Evolutionary conservation across 208 protist genomes (phyloP).

Genomic region (Leishmania braziliensis): DNA sequence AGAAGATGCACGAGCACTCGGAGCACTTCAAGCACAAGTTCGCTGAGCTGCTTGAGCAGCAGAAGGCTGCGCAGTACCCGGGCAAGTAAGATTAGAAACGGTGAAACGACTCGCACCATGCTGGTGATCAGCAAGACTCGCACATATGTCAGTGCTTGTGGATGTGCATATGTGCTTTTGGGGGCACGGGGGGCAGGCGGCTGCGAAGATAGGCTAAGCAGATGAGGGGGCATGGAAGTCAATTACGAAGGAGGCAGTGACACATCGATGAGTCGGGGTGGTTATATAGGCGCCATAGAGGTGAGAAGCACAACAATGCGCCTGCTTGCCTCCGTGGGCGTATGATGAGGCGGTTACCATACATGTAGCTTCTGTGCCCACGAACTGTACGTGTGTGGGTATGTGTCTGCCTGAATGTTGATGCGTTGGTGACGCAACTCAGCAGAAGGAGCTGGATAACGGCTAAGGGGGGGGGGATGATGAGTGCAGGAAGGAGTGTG

Average conservation of each 20-base stretch:
- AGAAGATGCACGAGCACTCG: constrained; percentile 93
- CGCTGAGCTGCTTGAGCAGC: constrained; percentile 89
- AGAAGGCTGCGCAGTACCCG: constrained; percentile 92
- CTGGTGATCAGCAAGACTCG: not conserved
- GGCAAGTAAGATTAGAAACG: constrained; percentile 59
- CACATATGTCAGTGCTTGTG: not conserved
- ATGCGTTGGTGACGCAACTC: not conserved
- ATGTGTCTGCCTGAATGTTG: not conserved
- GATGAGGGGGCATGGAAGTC: too few relatives aligned
- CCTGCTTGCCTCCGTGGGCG: too few relatives aligned
- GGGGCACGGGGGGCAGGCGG: too few relatives aligned
- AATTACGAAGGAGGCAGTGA: too few relatives aligned
- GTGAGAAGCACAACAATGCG: too few relatives aligned
- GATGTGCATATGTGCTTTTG: not conserved
- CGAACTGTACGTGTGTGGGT: not conserved
- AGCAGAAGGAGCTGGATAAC: not conserved
- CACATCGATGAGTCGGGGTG: too few relatives aligned
- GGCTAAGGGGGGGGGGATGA: not conserved
- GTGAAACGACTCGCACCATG: not conserved
- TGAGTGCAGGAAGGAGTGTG: not conserved
- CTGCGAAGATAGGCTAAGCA: too few relatives aligned
- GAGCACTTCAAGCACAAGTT: constrained; percentile 94
- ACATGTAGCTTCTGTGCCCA: too few relatives aligned
- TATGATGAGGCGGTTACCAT: too few relatives aligned
- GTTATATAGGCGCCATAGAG: too few relatives aligned